Evolutionary conservation across 2,329 filamentous ascomycete species (phyloP).

Genomic region (Beauveria medogensis): DNA sequence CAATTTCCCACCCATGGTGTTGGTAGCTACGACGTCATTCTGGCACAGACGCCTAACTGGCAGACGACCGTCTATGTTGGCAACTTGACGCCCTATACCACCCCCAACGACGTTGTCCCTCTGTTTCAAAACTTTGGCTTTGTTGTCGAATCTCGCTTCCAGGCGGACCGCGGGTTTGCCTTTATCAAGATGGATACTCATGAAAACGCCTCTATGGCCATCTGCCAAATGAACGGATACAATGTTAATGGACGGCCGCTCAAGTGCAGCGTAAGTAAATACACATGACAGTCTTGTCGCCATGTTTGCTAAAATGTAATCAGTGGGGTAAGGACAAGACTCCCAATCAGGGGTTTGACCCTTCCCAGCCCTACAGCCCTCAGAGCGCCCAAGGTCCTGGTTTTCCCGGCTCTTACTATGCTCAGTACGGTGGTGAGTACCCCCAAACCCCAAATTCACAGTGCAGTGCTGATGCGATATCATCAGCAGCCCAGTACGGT

Average conservation of each 20-base stretch:
- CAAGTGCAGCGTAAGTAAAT: slow-evolving; percentile 87
- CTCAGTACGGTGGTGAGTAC: slow-evolving; percentile 76
- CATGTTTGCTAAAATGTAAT: slow-evolving; percentile 23
- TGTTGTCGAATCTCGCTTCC: slow-evolving; percentile 94
- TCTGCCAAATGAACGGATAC: slow-evolving; percentile 96
- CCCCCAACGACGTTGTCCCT: slow-evolving; percentile 92
- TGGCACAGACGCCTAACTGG: slow-evolving; percentile 91
- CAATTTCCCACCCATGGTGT: slow-evolving; percentile 96
- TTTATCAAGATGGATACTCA: slow-evolving; percentile 99
- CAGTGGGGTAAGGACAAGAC: slow-evolving; percentile 99
- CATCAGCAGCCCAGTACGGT: slow-evolving; percentile 42
- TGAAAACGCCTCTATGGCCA: slow-evolving; percentile 96
- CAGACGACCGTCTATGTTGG: slow-evolving; percentile 98
- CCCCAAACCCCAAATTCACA: background rate
- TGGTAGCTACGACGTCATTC: slow-evolving; percentile 95
- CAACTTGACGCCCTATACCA: slow-evolving; percentile 95
- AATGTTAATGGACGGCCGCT: slow-evolving; percentile 94
- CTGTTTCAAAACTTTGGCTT: slow-evolving; percentile 98
- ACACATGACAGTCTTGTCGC: background rate
- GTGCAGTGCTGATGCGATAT: background rate
- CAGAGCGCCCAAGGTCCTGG: slow-evolving; percentile 65
- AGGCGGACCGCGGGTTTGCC: slow-evolving; percentile 93
- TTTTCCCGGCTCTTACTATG: slow-evolving; percentile 83
- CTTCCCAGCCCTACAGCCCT: slow-evolving; percentile 61
- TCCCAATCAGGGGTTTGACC: slow-evolving; percentile 70